Conservation (phyloP, 2,329 filamentous ascomycete species). For the Monilinia polystroma region DNA sequence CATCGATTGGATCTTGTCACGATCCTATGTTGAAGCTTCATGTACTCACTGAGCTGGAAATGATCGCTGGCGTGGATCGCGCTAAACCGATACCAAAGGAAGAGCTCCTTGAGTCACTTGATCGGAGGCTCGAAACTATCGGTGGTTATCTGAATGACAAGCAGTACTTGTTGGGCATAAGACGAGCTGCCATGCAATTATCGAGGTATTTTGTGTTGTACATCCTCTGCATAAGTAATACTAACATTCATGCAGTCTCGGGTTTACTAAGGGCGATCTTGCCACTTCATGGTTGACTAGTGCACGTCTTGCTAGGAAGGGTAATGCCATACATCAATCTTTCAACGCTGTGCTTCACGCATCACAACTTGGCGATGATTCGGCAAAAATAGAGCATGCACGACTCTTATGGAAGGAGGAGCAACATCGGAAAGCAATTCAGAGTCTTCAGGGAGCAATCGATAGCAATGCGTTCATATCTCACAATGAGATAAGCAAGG, state of each 20-base stretch:
- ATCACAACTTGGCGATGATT: slow-evolving; percentile 76
- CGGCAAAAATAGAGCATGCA: slow-evolving; percentile 91
- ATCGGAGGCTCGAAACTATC: slow-evolving; percentile 80
- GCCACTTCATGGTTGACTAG: slow-evolving; percentile 83
- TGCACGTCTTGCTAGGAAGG: slow-evolving; percentile 82
- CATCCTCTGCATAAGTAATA: slow-evolving; percentile 15
- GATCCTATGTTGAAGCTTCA: slow-evolving; percentile 84
- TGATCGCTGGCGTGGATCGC: slow-evolving; percentile 57
- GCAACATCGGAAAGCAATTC: slow-evolving; percentile 91
- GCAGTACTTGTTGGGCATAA: slow-evolving; percentile 84
- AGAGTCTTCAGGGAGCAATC: slow-evolving; percentile 84
- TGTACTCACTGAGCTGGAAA: slow-evolving; percentile 81
- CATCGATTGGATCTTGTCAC: slow-evolving; percentile 80
- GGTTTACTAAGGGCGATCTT: slow-evolving; percentile 70
- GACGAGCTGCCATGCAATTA: slow-evolving; percentile 83
- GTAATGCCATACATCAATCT: slow-evolving; percentile 78
- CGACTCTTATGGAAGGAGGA: slow-evolving; percentile 90
- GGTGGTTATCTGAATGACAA: slow-evolving; percentile 91
- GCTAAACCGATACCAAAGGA: slow-evolving; percentile 37
- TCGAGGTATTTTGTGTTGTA: slow-evolving; percentile 53
- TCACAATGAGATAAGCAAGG: slow-evolving; percentile 35
- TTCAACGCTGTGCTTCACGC: slow-evolving; percentile 94
- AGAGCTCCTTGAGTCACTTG: slow-evolving; percentile 55
- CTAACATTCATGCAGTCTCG: slow-evolving; percentile 41
- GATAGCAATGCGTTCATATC: slow-evolving; percentile 70